These are phyloP conservation scores for Crithidia expoeki DNA, from an alignment of 208 protist genomes.

Conservation along the genomic window DNA sequence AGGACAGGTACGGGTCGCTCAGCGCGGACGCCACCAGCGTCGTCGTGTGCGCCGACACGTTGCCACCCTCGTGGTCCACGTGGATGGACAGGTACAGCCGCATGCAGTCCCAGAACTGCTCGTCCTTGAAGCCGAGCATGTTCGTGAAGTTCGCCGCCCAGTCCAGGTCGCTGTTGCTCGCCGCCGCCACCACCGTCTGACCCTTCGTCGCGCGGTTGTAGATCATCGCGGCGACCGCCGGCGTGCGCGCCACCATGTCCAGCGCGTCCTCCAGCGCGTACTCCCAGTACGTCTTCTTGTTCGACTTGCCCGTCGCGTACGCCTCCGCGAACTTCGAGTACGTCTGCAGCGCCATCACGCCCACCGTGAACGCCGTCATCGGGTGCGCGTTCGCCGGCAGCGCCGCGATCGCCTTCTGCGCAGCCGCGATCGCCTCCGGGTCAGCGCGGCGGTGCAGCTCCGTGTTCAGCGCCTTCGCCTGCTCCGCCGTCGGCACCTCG, in stretches of 20 bases:
- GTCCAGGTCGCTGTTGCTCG: slow-evolving; percentile 80
- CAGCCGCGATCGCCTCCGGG: slow-evolving; percentile 55
- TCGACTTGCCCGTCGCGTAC: slow-evolving; percentile 91
- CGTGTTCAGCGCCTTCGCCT: slow-evolving; percentile 66
- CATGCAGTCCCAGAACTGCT: slow-evolving; percentile 97
- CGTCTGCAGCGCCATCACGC: slow-evolving; percentile 92
- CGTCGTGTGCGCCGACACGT: slow-evolving; percentile 97
- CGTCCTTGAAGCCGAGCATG: slow-evolving; percentile 94
- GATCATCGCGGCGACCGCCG: slow-evolving; percentile 91
- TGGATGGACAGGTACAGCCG: slow-evolving; percentile 97
- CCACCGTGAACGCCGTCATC: slow-evolving; percentile 93
- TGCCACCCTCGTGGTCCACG: slow-evolving; percentile 97
- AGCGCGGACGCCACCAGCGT: slow-evolving; percentile 97
- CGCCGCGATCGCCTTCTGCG: slow-evolving; percentile 81
- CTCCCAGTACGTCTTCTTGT: slow-evolving; percentile 96
- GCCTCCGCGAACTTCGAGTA: slow-evolving; percentile 94
- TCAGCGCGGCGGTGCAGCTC: slow-evolving; percentile 89
- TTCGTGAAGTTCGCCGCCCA: slow-evolving; percentile 95
- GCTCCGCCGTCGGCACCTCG: slow-evolving; percentile 88
- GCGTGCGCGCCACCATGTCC: slow-evolving; percentile 91
- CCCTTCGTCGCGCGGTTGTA: slow-evolving; percentile 87
- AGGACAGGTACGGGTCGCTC: slow-evolving; percentile 97
- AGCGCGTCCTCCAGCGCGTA: slow-evolving; percentile 94
- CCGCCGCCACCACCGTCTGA: slow-evolving; percentile 46
- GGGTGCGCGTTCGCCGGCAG: slow-evolving; percentile 95